These are phyloP conservation scores for Suhomyces wounanorum DNA, from an alignment of 1,139 yeast species.

Conservation along the genomic window DNA sequence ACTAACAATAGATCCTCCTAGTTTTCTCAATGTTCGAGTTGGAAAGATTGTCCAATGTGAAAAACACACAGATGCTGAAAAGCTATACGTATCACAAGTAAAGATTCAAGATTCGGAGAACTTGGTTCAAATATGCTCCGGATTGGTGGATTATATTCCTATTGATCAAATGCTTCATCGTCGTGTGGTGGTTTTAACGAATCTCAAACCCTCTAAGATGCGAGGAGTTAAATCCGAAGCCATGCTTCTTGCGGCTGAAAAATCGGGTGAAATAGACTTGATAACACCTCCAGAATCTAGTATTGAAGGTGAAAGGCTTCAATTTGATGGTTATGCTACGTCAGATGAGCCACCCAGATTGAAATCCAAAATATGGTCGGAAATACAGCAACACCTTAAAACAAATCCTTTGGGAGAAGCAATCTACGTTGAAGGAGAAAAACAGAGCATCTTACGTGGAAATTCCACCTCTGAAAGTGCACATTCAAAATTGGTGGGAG, in stretches of 20 bases:
- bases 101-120: constrained; percentile 19
- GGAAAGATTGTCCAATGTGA: constrained; percentile 47
- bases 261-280: constrained; percentile 20
- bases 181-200: constrained; percentile 79
- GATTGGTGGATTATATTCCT: constrained; percentile 66
- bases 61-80: constrained; percentile 55
- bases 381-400: constrained; percentile 28
- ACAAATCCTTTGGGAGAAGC: constrained; percentile 31
- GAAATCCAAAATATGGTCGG: constrained; percentile 39
- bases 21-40: constrained; percentile 36
- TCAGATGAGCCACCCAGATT: constrained; percentile 27
- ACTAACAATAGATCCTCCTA: constrained; percentile 24
- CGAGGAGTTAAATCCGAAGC: constrained; percentile 75
- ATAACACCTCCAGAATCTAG: constrained; percentile 26
- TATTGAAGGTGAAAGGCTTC: constrained; percentile 31
- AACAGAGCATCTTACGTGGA: constrained; percentile 11
- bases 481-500: constrained; percentile 2
- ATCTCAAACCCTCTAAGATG: constrained; percentile 89
- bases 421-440: constrained; percentile 19
- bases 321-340: constrained; percentile 26
- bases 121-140: constrained; percentile 55
- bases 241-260: constrained; percentile 57
- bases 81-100: constrained; percentile 53
- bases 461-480: constrained; percentile 6
- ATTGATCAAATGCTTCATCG: constrained; percentile 83